These are phyloP conservation scores for Furcasterigmium sp. DNA, from an alignment of 2,329 filamentous ascomycete species.

Conservation along the genomic window DNA sequence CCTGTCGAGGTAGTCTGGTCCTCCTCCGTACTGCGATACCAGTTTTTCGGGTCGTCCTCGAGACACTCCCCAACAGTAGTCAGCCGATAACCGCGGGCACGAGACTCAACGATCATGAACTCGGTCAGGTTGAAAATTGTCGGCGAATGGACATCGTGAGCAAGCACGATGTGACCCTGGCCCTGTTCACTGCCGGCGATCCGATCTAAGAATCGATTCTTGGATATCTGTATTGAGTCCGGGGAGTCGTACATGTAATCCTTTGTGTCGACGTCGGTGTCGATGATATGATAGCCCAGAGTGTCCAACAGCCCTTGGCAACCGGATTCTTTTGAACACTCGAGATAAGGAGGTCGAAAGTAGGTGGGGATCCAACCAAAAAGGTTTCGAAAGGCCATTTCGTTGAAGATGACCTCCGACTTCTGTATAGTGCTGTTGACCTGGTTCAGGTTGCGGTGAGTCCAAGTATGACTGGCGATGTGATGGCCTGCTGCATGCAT, in stretches of 20 bases:
- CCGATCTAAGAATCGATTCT: constrained; percentile 34
- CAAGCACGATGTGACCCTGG: constrained; percentile 38
- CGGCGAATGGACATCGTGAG: constrained; percentile 32
- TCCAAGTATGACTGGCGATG: constrained; percentile 38
- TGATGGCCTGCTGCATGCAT: constrained; percentile 39
- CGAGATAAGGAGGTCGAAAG: constrained; percentile 36
- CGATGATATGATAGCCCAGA: constrained; percentile 51
- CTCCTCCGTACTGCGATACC: constrained; percentile 40
- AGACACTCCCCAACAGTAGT: constrained; percentile 55
- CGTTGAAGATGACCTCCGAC: constrained; percentile 22
- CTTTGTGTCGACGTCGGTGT: constrained; percentile 56
- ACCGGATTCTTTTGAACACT: constrained; percentile 9
- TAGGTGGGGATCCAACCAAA: constrained; percentile 36
- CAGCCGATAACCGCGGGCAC: constrained; percentile 34
- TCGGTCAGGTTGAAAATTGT: constrained; percentile 24
- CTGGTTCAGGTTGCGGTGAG: constrained; percentile 21
- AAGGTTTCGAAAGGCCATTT: constrained; percentile 28
- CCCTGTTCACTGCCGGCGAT: constrained; percentile 17
- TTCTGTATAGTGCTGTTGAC: constrained; percentile 15
- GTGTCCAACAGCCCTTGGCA: constrained; percentile 14
- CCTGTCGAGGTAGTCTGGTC: too few species aligned
- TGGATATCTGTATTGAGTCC: constrained; percentile 34
- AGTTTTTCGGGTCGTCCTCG: constrained; percentile 42
- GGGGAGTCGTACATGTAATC: constrained; percentile 51
- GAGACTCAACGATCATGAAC: constrained; percentile 37